Evolutionary conservation across 1,284 basidiomycete species (phyloP).

Genomic region (Ceratobasidium sp.): DNA sequence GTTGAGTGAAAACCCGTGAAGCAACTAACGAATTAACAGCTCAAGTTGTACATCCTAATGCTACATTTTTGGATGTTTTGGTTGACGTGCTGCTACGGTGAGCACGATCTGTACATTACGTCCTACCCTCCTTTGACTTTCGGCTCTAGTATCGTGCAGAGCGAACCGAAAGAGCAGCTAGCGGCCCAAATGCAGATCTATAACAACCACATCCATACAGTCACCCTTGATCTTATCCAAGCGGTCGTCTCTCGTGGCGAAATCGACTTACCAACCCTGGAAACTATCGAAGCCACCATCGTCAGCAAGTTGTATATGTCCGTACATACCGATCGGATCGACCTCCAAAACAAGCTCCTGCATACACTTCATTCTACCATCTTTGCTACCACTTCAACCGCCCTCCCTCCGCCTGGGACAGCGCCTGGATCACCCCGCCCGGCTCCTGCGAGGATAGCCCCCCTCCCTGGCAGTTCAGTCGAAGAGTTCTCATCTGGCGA

Average conservation of each 20-base stretch:
- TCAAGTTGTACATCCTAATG: slow-evolving; percentile 64
- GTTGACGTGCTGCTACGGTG: slow-evolving; percentile 76
- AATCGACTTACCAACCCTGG: slow-evolving; percentile 67
- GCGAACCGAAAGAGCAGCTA: slow-evolving; percentile 69
- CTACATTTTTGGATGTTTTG: slow-evolving; percentile 79
- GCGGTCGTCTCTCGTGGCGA: slow-evolving; percentile 83
- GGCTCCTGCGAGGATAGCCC: slow-evolving; percentile 24
- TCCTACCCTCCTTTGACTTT: neutral
- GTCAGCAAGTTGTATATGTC: slow-evolving; percentile 80
- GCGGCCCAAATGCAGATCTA: slow-evolving; percentile 65
- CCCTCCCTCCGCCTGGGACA: slow-evolving; percentile 4
- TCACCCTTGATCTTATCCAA: slow-evolving; percentile 84
- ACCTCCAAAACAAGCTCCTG: slow-evolving; percentile 92
- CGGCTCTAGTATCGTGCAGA: slow-evolving; percentile 71
- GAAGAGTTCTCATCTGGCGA: slow-evolving; percentile 16
- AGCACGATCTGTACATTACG: slow-evolving; percentile 47
- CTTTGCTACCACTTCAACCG: slow-evolving; percentile 54
- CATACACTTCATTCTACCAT: slow-evolving; percentile 90
- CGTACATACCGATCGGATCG: slow-evolving; percentile 74
- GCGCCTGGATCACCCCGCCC: slow-evolving; percentile 23
- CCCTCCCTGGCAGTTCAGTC: slow-evolving; percentile 40
- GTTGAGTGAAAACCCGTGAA: neutral
- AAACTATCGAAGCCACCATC: slow-evolving; percentile 75
- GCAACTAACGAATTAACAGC: slow-evolving; percentile 56
- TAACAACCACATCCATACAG: slow-evolving; percentile 76